A percentile compares a stretch with the other conserved stretches of the same genome.
phyloP scores from a whole-genome alignment of 331 rosid species.

The Erythrophleum ivorense region DNA sequence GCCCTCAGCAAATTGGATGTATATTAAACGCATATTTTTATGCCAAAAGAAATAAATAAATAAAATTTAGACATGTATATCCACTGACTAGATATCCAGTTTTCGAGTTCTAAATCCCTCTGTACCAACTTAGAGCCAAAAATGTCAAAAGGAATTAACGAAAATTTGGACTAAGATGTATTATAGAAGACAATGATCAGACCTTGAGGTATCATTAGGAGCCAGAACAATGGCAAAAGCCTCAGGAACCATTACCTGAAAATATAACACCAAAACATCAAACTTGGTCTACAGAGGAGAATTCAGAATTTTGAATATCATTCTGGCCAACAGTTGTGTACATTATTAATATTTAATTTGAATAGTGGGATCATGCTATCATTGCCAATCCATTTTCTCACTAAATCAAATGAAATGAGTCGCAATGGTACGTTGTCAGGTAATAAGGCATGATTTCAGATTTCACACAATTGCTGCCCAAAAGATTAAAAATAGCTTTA shows the following conservation, averaged over 20 bases:
- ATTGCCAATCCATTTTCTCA: conserved; percentile 5
- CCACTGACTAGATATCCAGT: neutral
- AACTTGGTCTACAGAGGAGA: neutral
- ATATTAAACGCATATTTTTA: neutral
- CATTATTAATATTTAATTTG: conserved; percentile 15
- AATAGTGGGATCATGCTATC: neutral
- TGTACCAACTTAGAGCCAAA: neutral
- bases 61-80: neutral
- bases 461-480: neutral
- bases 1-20: conserved; percentile 7
- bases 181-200: conserved; percentile 24
- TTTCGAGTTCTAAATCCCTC: neutral
- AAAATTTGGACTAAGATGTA: neutral
- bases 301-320: conserved; percentile 17
- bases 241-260: conserved; percentile 82
- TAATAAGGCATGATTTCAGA: neutral
- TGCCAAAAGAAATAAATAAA: neutral
- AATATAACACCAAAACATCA: conserved; percentile 27
- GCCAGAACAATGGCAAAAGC: conserved; percentile 89
- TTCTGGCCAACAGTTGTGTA: neutral
- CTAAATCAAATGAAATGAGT: neutral
- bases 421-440: neutral
- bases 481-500: neutral
- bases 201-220: conserved; percentile 78
- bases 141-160: neutral